These are phyloP conservation scores for Helotiales sp. DNA, from an alignment of 2,329 filamentous ascomycete genomes.

Conservation along the genomic window DNA sequence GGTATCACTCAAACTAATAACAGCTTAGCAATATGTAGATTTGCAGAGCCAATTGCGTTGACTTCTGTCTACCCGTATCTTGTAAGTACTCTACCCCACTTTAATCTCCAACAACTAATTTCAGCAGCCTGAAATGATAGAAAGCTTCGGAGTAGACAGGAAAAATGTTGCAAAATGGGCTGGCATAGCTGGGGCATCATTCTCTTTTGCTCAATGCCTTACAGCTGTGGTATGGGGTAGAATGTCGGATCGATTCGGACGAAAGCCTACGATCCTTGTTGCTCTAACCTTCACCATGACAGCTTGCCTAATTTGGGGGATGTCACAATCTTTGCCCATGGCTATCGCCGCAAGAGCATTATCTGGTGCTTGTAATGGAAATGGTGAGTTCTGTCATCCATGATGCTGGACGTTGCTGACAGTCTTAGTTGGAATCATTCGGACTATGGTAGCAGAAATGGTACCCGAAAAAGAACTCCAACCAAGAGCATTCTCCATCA, in stretches of 20 bases:
- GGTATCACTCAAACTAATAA: background rate
- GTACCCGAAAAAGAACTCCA: conserved; percentile 85
- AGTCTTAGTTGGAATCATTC: conserved; percentile 74
- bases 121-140: conserved; percentile 78
- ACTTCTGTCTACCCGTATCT: conserved; percentile 50
- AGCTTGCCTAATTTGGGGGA: conserved; percentile 78
- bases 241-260: conserved; percentile 74
- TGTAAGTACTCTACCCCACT: conserved; percentile 29
- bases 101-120: conserved; percentile 9
- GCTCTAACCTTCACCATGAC: conserved; percentile 79
- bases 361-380: conserved; percentile 85
- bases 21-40: conserved; percentile 67
- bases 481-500: conserved; percentile 85
- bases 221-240: conserved; percentile 76
- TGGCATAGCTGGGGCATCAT: conserved; percentile 70
- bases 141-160: conserved; percentile 70
- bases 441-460: conserved; percentile 91
- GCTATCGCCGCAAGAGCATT: conserved; percentile 75
- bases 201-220: conserved; percentile 69
- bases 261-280: conserved; percentile 77
- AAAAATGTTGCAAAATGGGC: conserved; percentile 79
- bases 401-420: conserved; percentile 21
- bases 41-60: conserved; percentile 72
- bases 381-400: conserved; percentile 48
- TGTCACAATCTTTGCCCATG: conserved; percentile 77